These are phyloP conservation scores for Aspergillus olivimuriae DNA, from an alignment of 495 filamentous ascomycete genomes.

Conservation along the genomic window DNA sequence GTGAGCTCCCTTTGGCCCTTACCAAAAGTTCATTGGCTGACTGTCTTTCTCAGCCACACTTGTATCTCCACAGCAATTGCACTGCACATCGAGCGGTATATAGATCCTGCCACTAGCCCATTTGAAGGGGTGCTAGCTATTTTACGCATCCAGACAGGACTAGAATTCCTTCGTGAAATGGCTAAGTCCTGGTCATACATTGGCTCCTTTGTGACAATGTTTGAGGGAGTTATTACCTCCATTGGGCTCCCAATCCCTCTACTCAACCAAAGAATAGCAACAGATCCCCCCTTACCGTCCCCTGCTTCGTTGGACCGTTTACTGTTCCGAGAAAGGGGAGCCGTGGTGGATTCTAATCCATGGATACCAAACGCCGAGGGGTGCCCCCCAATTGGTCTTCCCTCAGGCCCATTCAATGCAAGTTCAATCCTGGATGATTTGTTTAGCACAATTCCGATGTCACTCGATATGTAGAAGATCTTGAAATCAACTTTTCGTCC, in stretches of 20 bases:
- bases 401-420: no score
- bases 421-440: no score
- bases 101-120: not conserved
- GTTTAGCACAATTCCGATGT: no score
- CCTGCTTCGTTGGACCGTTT: no score
- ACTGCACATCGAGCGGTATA: not conserved
- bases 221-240: not conserved
- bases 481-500: no score
- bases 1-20: not conserved
- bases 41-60: not conserved
- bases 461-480: no score
- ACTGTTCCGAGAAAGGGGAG: no score
- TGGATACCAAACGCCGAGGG: no score
- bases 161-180: constrained; percentile 2
- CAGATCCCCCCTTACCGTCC: no score
- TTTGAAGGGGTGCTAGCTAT: not conserved
- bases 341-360: no score
- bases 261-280: no score
- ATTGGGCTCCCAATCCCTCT: not conserved
- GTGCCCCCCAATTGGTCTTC: no score
- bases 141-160: not conserved
- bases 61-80: not conserved
- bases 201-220: not conserved
- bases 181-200: constrained; percentile 1
- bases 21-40: not conserved